Percentiles rank a stretch among this genome's conserved stretches.
Conservation (phyloP, 805 yeast genomes). For the Lachancea lanzarotensis region DNA sequence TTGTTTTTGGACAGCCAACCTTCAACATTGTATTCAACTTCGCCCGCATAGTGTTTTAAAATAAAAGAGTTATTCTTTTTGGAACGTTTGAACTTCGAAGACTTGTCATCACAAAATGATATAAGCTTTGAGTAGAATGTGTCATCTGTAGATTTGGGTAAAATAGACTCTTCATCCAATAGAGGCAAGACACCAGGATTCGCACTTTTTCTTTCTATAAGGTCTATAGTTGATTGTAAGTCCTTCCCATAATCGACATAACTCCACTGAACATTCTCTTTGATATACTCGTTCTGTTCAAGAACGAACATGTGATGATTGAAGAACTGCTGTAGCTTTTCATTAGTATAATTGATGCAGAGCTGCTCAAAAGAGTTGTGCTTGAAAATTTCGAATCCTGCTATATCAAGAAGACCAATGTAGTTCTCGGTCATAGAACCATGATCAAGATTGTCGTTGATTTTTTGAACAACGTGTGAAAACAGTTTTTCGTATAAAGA, state of each 20-base stretch:
- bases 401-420: constrained; percentile 95
- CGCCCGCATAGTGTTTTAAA: constrained; percentile 90
- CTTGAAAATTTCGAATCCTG: constrained; percentile 95
- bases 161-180: constrained; percentile 89
- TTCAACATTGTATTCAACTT: constrained; percentile 86
- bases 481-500: constrained; percentile 80
- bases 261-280: constrained; percentile 93
- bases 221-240: constrained; percentile 86
- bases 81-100: constrained; percentile 62
- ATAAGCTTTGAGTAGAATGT: constrained; percentile 77
- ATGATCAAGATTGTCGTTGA: constrained; percentile 61
- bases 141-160: constrained; percentile 81
- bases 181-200: constrained; percentile 77
- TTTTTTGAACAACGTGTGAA: constrained; percentile 64
- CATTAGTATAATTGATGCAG: constrained; percentile 95
- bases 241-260: constrained; percentile 95
- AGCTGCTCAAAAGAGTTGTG: constrained; percentile 93
- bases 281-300: constrained; percentile 91
- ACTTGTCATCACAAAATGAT: constrained; percentile 50
- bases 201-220: constrained; percentile 60
- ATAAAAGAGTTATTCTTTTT: constrained; percentile 72
- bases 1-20: constrained; percentile 94
- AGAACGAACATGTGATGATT: constrained; percentile 96
- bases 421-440: constrained; percentile 44
- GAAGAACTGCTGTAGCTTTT: constrained; percentile 94